A percentile compares a stretch with the other conserved stretches of the same genome.
These are phyloP conservation scores for Exophiala sp. DNA, from an alignment of 2,329 filamentous ascomycete genomes.

Conservation along the genomic window DNA sequence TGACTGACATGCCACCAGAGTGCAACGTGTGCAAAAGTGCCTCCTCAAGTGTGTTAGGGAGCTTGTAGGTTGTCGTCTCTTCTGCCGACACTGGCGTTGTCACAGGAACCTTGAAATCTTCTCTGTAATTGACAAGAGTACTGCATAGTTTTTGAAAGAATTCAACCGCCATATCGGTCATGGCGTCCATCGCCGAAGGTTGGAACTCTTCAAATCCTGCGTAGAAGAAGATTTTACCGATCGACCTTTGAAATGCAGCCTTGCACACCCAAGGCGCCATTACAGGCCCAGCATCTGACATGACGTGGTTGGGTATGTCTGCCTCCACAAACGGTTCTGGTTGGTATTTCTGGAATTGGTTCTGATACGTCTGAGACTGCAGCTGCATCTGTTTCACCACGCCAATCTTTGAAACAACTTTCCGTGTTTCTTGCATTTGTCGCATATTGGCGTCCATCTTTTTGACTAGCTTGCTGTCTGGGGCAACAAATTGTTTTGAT, in stretches of 20 bases:
- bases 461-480: slow-evolving; percentile 67
- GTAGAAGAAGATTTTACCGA: slow-evolving; percentile 93
- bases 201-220: slow-evolving; percentile 96
- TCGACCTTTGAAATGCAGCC: slow-evolving; percentile 80
- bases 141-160: slow-evolving; percentile 82
- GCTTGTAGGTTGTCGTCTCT: slow-evolving; percentile 49
- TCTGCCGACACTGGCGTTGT: slow-evolving; percentile 35
- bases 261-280: slow-evolving; percentile 81
- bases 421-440: slow-evolving; percentile 95
- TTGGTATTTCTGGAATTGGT: slow-evolving; percentile 96
- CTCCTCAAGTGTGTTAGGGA: slow-evolving; percentile 77
- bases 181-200: slow-evolving; percentile 83
- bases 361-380: slow-evolving; percentile 94
- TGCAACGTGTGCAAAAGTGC: slow-evolving; percentile 80
- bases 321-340: slow-evolving; percentile 82
- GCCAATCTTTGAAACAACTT: slow-evolving; percentile 91
- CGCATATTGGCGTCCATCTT: slow-evolving; percentile 88
- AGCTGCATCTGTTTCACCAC: slow-evolving; percentile 99
- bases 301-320: slow-evolving; percentile 84
- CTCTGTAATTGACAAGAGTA: slow-evolving; percentile 77
- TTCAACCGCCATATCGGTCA: slow-evolving; percentile 83
- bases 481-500: slow-evolving; percentile 69
- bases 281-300: slow-evolving; percentile 81
- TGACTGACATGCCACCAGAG: slow-evolving; percentile 78
- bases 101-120: slow-evolving; percentile 71